These are phyloP conservation scores for Penstemon barbatus DNA, from an alignment of 257 asterid genomes.

Conservation along the genomic window DNA sequence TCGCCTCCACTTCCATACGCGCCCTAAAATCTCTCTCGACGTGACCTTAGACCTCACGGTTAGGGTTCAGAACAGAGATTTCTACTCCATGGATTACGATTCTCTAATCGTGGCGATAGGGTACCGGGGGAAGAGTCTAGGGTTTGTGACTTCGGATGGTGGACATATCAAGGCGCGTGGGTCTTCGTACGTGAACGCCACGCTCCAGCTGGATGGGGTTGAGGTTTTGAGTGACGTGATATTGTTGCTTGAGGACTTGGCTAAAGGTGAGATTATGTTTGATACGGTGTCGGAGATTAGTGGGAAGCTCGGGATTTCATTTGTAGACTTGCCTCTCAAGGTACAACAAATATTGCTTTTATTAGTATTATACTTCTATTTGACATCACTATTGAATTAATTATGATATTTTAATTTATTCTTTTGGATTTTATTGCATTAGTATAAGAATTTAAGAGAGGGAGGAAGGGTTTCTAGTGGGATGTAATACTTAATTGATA, in stretches of 20 bases:
- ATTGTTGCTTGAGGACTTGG: slow-evolving; percentile 67
- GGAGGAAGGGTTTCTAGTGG: background rate
- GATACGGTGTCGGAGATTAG: slow-evolving; percentile 64
- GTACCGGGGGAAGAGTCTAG: slow-evolving; percentile 78
- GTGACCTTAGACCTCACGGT: slow-evolving; percentile 60
- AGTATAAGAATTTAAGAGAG: background rate
- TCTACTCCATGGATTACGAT: slow-evolving; percentile 62
- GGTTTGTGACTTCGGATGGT: slow-evolving; percentile 53
- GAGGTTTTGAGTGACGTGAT: slow-evolving; percentile 62
- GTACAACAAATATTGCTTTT: slow-evolving; percentile 30
- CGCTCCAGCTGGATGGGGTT: slow-evolving; percentile 63
- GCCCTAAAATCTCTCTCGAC: slow-evolving; percentile 60
- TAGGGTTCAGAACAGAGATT: slow-evolving; percentile 58
- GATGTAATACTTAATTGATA: background rate
- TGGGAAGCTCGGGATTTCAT: slow-evolving; percentile 57
- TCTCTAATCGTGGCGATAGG: slow-evolving; percentile 51
- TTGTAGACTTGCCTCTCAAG: slow-evolving; percentile 67
- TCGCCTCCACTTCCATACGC: slow-evolving; percentile 48
- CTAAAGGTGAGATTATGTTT: slow-evolving; percentile 59
- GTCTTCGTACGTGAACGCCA: slow-evolving; percentile 70
- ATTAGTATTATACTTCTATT: background rate
- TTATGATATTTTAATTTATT: too few species aligned
- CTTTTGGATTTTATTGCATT: too few species aligned
- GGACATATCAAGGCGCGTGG: slow-evolving; percentile 60
- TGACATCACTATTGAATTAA: background rate